Base-by-base conservation (phyloP, 768 basidiomycete genomes). In the Hericium alpestre region DNA sequence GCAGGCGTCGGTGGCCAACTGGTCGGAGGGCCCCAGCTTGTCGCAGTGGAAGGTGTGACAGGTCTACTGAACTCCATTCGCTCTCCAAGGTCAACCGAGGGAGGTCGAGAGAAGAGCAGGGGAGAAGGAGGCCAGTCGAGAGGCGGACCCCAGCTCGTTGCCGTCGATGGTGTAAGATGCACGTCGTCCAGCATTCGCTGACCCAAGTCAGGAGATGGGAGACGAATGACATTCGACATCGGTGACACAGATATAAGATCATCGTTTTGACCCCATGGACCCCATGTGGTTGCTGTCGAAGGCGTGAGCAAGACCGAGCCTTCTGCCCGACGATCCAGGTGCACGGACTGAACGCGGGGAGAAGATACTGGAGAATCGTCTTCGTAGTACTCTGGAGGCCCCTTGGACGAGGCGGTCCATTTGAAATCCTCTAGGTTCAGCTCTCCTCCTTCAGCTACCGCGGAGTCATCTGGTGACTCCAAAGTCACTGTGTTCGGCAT, bases 351-450 rank as follows among this genome's bases (percentile, higher is more conserved):
- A 39, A 74, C 65, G 43, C 70, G 70, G 58, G 69, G 69, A 59
- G 69, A 73, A 10, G 73, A 72, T 7, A 68, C 53, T 11, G 72
- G 67, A 2, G 76, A 77, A 37, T 73, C 66, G 12, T 71, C 66
- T 47, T 75, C 73, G 53, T 76, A 76, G 37, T 67, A 66, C 12
- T 69, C 68, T 5, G 70, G 71, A 20, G 87, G 87, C n/a, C 87
- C 87, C 2, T 69, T 68, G 7, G 87, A 87, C 8, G 84, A 83
- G 23, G 80, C 74, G 9, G 86, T 86, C 83, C 86, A 90, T 9
- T 75, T 65, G 64, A 78, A 90, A 61, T 88, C 86, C 46, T 81
- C 81, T 27, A 84, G 67, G 60, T 84, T 76, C 54, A 86, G 69
- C 58, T 76, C 77, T n/a, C 65, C 68, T 18, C 56, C 63, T 40